phyloP scores from a whole-genome alignment of 768 basidiomycete species.

The Russula compacta region DNA sequence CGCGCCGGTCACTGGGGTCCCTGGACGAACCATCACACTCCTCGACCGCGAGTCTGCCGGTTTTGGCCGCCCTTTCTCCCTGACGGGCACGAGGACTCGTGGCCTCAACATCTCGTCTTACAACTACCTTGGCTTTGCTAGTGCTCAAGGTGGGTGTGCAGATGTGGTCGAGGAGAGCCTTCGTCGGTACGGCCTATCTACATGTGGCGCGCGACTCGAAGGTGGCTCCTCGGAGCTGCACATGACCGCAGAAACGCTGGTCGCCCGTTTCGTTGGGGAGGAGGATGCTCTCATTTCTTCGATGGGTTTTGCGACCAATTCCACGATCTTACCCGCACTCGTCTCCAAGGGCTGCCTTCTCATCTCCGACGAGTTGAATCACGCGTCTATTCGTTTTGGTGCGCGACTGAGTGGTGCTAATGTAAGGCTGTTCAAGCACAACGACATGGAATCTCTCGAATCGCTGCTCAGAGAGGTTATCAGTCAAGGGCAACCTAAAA shows the following conservation, averaged over 20 bases:
- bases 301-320: constrained; percentile 97
- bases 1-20: constrained; percentile 87
- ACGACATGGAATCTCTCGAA: constrained; percentile 83
- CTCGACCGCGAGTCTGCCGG: constrained; percentile 79
- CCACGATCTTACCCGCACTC: constrained; percentile 85
- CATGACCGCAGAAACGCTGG: constrained; percentile 67
- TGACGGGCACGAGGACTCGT: constrained; percentile 75
- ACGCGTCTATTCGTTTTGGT: constrained; percentile 91
- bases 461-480: constrained; percentile 77
- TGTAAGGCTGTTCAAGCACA: constrained; percentile 94
- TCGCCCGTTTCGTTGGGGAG: constrained; percentile 81
- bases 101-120: constrained; percentile 96
- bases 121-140: constrained; percentile 98
- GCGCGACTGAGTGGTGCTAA: constrained; percentile 81
- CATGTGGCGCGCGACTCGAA: constrained; percentile 71
- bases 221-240: constrained; percentile 87
- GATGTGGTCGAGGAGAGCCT: constrained; percentile 87
- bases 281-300: constrained; percentile 88
- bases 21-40: constrained; percentile 83
- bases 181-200: constrained; percentile 69
- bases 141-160: constrained; percentile 85
- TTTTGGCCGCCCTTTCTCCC: constrained; percentile 66
- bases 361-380: constrained; percentile 96
- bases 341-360: constrained; percentile 87
- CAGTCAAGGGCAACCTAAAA: constrained; percentile 95